Conservation (phyloP, 768 basidiomycete genomes). For the Rhizopogon vesiculosus region DNA sequence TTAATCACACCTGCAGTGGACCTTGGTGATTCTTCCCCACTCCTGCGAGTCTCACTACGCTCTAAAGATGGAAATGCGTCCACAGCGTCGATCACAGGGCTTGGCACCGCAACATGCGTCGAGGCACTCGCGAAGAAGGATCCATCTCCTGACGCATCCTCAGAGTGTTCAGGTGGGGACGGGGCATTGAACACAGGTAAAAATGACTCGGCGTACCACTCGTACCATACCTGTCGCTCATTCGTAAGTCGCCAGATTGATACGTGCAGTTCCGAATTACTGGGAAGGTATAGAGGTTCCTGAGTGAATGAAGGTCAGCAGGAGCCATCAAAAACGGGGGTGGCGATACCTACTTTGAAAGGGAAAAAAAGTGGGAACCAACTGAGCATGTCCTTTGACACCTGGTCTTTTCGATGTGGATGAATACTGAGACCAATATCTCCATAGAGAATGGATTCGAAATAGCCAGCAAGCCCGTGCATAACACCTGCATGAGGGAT, state of each 20-base stretch:
- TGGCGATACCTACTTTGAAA: slow-evolving; percentile 58
- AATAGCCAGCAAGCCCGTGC: slow-evolving; percentile 96
- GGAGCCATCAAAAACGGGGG: not conserved
- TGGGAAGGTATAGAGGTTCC: slow-evolving; percentile 93
- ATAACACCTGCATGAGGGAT: slow-evolving; percentile 93
- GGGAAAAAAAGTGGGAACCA: slow-evolving; percentile 99
- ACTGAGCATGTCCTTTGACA: slow-evolving; percentile 96
- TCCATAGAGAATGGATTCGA: slow-evolving; percentile 91
- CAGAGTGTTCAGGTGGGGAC: slow-evolving; percentile 13
- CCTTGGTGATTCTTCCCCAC: slow-evolving; percentile 13
- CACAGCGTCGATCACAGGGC: slow-evolving; percentile 68
- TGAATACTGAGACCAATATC: slow-evolving; percentile 91
- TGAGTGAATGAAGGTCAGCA: slow-evolving; percentile 24
- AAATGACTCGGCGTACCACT: slow-evolving; percentile 96
- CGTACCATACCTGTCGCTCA: slow-evolving; percentile 92
- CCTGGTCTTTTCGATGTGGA: slow-evolving; percentile 76
- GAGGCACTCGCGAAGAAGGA: slow-evolving; percentile 23
- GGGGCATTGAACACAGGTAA: slow-evolving; percentile 51
- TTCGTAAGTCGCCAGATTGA: slow-evolving; percentile 93
- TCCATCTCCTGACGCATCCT: slow-evolving; percentile 12
- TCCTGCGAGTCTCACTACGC: slow-evolving; percentile 9
- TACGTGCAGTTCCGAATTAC: slow-evolving; percentile 87
- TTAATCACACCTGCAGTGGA: slow-evolving; percentile 55
- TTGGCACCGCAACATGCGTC: slow-evolving; percentile 37
- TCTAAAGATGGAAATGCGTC: slow-evolving; percentile 33